A percentile compares a stretch with the other conserved stretches of the same genome.
phyloP scores from a whole-genome alignment of 2,329 filamentous ascomycete genomes.

The Emericellopsis atlantica region DNA sequence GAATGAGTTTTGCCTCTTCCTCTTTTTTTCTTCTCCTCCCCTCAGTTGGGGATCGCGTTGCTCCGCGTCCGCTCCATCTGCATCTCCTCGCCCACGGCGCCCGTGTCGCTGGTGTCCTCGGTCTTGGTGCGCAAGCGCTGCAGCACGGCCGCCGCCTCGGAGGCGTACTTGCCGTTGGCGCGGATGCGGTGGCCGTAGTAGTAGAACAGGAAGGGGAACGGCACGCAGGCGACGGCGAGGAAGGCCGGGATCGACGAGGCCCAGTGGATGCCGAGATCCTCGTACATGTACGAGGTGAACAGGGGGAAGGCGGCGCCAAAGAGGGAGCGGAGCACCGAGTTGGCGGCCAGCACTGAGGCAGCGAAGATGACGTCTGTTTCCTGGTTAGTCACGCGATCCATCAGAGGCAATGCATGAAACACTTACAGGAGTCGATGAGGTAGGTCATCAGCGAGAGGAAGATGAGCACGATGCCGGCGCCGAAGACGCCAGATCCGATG shows the following conservation, averaged over 20 bases:
- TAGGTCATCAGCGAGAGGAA: slow-evolving; percentile 57
- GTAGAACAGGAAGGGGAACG: slow-evolving; percentile 67
- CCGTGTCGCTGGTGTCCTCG: slow-evolving; percentile 13
- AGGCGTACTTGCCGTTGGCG: slow-evolving; percentile 55
- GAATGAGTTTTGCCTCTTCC: too few relatives aligned
- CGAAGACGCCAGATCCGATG: slow-evolving; percentile 31
- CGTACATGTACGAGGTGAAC: slow-evolving; percentile 51
- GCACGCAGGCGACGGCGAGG: slow-evolving; percentile 56
- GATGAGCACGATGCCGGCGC: slow-evolving; percentile 46
- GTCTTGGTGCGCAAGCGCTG: slow-evolving; percentile 23
- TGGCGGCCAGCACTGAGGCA: slow-evolving; percentile 62
- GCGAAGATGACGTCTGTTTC: slow-evolving; percentile 55
- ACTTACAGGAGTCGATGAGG: slow-evolving; percentile 47
- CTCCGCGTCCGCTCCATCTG: slow-evolving; percentile 1
- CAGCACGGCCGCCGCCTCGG: slow-evolving; percentile 52
- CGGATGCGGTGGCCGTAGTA: slow-evolving; percentile 54
- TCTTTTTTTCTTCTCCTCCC: too few relatives aligned
- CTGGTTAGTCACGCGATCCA: not conserved
- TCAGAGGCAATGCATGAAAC: not conserved
- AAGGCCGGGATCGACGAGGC: slow-evolving; percentile 63
- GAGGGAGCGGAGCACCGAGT: slow-evolving; percentile 56
- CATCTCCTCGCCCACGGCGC: slow-evolving; percentile 1
- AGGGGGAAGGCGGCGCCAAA: slow-evolving; percentile 64
- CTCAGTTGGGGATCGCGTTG: not conserved
- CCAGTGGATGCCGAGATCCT: slow-evolving; percentile 60